Conservation (phyloP, 148 eudicot genomes). For the Heliosperma pusillum region DNA sequence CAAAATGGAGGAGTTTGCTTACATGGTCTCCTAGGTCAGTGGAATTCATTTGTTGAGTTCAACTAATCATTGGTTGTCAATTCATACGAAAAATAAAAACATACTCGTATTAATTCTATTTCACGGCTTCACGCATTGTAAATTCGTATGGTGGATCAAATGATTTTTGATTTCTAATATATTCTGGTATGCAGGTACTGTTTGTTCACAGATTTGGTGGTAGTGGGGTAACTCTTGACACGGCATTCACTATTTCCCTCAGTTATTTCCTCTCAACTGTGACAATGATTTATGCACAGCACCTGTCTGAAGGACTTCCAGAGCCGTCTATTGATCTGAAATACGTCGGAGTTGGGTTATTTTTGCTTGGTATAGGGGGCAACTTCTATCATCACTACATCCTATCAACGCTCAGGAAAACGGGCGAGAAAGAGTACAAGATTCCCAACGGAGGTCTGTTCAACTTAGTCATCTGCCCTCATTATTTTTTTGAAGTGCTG, state of each 20-base stretch:
- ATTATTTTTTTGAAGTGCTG: slow-evolving; percentile 52
- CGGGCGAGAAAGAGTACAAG: slow-evolving; percentile 49
- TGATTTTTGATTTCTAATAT: not conserved
- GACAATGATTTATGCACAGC: slow-evolving; percentile 39
- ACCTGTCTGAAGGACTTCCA: slow-evolving; percentile 26
- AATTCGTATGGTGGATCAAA: not conserved
- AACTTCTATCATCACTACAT: slow-evolving; percentile 50
- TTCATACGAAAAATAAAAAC: too few relatives aligned
- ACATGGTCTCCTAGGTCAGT: too few relatives aligned
- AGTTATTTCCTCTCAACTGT: slow-evolving; percentile 29
- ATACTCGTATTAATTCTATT: not conserved
- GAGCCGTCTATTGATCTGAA: slow-evolving; percentile 40
- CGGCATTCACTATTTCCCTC: slow-evolving; percentile 22
- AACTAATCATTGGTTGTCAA: too few relatives aligned
- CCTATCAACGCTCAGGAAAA: slow-evolving; percentile 32
- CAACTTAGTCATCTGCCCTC: slow-evolving; percentile 53
- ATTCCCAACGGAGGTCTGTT: slow-evolving; percentile 63
- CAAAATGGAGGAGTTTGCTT: too few relatives aligned
- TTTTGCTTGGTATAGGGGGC: slow-evolving; percentile 39
- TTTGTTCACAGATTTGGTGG: slow-evolving; percentile 48
- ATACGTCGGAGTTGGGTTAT: slow-evolving; percentile 33
- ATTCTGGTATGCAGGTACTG: slow-evolving; percentile 29
- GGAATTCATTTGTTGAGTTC: too few relatives aligned
- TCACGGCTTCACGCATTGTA: not conserved
- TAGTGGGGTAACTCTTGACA: slow-evolving; percentile 31